Evolutionary conservation across 139 green algal species (phyloP).

Genomic region (Chlorella vulgaris): DNA sequence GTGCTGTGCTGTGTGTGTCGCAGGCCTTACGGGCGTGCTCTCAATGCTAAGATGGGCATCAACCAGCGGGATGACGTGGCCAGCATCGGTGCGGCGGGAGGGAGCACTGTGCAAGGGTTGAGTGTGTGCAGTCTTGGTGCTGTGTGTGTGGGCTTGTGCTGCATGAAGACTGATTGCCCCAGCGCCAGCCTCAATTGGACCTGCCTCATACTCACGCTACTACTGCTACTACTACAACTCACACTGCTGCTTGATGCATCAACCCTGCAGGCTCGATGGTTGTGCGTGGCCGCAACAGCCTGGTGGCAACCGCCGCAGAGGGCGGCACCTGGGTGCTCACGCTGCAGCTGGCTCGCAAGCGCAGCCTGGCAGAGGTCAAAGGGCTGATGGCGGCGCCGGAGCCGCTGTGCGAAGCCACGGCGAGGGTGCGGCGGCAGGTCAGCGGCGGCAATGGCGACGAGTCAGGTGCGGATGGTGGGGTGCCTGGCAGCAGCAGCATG

Average conservation of each 20-base stretch:
- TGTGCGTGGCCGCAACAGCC: conserved; percentile 43
- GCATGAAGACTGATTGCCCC: neutral
- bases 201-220: no score
- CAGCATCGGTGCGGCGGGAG: conserved; percentile 45
- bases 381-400: conserved; percentile 64
- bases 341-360: conserved; percentile 51
- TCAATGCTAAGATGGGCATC: conserved; percentile 64
- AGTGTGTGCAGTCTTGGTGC: neutral
- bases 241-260: no score
- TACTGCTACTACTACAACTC: no score
- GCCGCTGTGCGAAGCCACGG: conserved; percentile 47
- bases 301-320: conserved; percentile 48
- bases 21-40: conserved; percentile 50
- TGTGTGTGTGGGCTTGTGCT: neutral
- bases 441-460: conserved; percentile 25
- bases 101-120: no score
- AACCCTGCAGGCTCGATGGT: conserved; percentile 39
- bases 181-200: neutral
- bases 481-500: no score
- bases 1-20: neutral
- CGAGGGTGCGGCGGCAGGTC: conserved; percentile 53
- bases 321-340: conserved; percentile 47
- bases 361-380: conserved; percentile 64
- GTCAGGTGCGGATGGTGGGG: neutral
- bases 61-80: conserved; percentile 79